A percentile compares a stretch with the other conserved stretches of the same genome.
Evolutionary conservation across 441 rosid genomes (phyloP).

Genomic region (Manihot esculenta): DNA sequence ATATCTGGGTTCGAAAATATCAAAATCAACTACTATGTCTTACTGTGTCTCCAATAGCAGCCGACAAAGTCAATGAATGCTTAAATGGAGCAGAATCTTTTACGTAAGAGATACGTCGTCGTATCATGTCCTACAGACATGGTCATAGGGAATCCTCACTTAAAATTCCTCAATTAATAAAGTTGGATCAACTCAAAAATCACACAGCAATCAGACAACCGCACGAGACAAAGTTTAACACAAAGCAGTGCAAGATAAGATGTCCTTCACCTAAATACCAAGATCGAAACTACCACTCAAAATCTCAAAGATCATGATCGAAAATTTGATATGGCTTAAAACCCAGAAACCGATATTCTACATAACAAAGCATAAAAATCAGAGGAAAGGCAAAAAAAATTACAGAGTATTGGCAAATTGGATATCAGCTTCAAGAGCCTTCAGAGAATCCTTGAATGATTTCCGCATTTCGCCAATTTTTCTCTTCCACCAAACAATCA

Average conservation of each 20-base stretch:
- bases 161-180: too few relatives aligned
- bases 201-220: not conserved
- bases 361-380: too few relatives aligned
- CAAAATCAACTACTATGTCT: too few relatives aligned
- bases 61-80: too few relatives aligned
- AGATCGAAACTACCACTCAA: not conserved
- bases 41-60: too few relatives aligned
- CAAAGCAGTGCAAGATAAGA: not conserved
- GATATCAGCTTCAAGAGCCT: slow-evolving; percentile 98
- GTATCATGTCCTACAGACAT: too few relatives aligned
- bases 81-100: too few relatives aligned
- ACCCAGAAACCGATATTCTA: slow-evolving; percentile 11
- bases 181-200: not conserved
- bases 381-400: too few relatives aligned
- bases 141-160: too few relatives aligned
- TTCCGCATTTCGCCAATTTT: slow-evolving; percentile 58
- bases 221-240: not conserved
- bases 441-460: slow-evolving; percentile 91
- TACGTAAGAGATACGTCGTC: too few relatives aligned
- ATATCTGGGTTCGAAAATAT: too few relatives aligned
- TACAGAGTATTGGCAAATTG: slow-evolving; percentile 97
- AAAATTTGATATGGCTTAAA: not conserved
- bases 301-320: not conserved
- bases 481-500: slow-evolving; percentile 18
- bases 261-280: not conserved